These are phyloP conservation scores for Gremmenia infestans DNA, from an alignment of 2,329 filamentous ascomycete genomes.

Conservation along the genomic window DNA sequence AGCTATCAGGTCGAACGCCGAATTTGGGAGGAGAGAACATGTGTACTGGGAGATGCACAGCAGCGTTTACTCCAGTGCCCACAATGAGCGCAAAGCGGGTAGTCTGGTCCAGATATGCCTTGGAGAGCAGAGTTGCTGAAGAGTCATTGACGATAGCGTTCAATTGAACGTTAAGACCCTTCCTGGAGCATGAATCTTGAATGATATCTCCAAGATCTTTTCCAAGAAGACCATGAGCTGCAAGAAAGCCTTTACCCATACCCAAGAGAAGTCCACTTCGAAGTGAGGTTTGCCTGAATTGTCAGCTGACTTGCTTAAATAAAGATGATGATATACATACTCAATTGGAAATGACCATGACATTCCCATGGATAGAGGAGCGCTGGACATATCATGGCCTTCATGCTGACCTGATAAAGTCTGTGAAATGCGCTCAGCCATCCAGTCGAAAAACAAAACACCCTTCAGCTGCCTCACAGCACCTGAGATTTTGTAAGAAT, in stretches of 20 bases:
- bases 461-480: conserved; percentile 53
- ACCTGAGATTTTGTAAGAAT: conserved; percentile 51
- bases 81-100: conserved; percentile 62
- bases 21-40: conserved; percentile 53
- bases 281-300: conserved; percentile 56
- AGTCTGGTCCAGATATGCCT: conserved; percentile 50
- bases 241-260: conserved; percentile 64
- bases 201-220: conserved; percentile 57
- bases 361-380: conserved; percentile 52
- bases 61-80: conserved; percentile 63
- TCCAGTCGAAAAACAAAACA: conserved; percentile 62
- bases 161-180: conserved; percentile 49
- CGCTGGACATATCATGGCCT: conserved; percentile 30
- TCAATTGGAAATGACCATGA: conserved; percentile 69
- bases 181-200: conserved; percentile 44
- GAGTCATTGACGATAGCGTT: conserved; percentile 63
- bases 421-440: conserved; percentile 55
- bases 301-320: conserved; percentile 23
- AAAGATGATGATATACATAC: conserved; percentile 38
- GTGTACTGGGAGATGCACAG: conserved; percentile 56
- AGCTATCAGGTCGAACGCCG: conserved; percentile 47
- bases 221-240: conserved; percentile 52
- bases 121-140: conserved; percentile 59
- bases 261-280: conserved; percentile 52
- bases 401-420: conserved; percentile 45